Evolutionary conservation across 495 filamentous ascomycete genomes (phyloP), one percentile per base, ranked within the genome.

Genomic region (Cryomyces minteri): DNA sequence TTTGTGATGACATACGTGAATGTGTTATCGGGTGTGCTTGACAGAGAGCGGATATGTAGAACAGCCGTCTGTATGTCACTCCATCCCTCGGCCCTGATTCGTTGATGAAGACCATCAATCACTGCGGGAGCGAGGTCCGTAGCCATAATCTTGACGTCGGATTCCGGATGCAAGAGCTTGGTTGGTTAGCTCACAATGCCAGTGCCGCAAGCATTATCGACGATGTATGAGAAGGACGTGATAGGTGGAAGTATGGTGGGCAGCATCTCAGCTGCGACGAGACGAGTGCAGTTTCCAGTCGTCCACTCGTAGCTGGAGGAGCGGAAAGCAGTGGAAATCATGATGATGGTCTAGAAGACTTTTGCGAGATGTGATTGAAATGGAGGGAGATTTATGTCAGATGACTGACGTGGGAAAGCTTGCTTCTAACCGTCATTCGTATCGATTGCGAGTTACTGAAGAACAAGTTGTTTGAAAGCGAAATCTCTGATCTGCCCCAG

Each of bases 121-220:
- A 49, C 45, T n/a, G 12, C 34, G 1, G 29, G 41, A 12, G 41
- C 31, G 5, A 39, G 18, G 14, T 45, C 47, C 31, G 38, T 37
- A 11, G 34, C 11, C 25, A 43, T 39, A 5, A 45, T 30, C n/a
- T 39, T 41, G 43, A 45, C 42, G 0, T n/a, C 36, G 18, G 18
- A 25, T 25, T 25, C 18, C 2, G 48, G 44, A 8, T 37, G n/a
- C 1, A 12, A 5, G 11, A 25, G 14, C 14, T 51, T 45, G 41
- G 51, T 34, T 41, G 43, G 36, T 31, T 47, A 12, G 37, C 45
- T 51, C 4, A 54, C 45, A 5, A 49, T 48, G 6, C 52, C 52
- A 4, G 49, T 41, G 6, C 48, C 48, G 42, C 49, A 54, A 2
- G 52, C 48, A 38, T 51, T 48, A 38, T 54, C 52, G 14, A 54